Evolutionary conservation across 2,329 filamentous ascomycete genomes (phyloP).

Genomic region (Hymenoscyphus linearis): DNA sequence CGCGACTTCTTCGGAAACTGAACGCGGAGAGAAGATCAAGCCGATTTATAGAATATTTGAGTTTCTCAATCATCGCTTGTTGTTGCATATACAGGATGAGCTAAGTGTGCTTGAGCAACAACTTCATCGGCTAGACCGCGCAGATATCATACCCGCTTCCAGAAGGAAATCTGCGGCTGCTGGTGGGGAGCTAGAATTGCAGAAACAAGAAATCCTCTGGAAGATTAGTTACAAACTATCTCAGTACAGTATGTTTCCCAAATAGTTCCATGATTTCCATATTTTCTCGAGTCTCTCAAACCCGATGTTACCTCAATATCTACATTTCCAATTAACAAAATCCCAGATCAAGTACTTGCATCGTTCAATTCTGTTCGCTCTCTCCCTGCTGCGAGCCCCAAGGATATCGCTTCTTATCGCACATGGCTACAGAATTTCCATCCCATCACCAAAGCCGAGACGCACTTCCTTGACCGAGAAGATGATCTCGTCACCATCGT

Average conservation of each 20-base stretch:
- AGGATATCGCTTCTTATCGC: constrained; percentile 49
- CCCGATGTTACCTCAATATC: background rate
- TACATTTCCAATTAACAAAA: constrained; percentile 1
- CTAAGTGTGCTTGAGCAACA: constrained; percentile 76
- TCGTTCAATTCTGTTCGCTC: constrained; percentile 51
- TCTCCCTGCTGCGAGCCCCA: constrained; percentile 42
- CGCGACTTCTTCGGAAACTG: constrained; percentile 19
- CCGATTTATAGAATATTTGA: constrained; percentile 83
- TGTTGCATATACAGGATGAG: constrained; percentile 83
- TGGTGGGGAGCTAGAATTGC: constrained; percentile 53
- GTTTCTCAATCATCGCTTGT: constrained; percentile 71
- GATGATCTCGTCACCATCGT: constrained; percentile 30
- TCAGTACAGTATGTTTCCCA: constrained; percentile 60
- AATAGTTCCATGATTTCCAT: too few relatives aligned
- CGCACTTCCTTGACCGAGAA: constrained; percentile 28
- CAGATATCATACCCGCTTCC: constrained; percentile 50
- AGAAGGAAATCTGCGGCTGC: constrained; percentile 47
- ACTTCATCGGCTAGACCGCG: constrained; percentile 60
- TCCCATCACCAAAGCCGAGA: constrained; percentile 54
- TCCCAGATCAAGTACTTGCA: constrained; percentile 50
- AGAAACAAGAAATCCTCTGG: constrained; percentile 54
- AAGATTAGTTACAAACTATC: constrained; percentile 60
- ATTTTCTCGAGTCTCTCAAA: too few relatives aligned
- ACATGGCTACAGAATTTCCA: constrained; percentile 49
- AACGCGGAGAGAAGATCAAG: constrained; percentile 22